Evolutionary conservation across 768 basidiomycete species (phyloP), one percentile per base, ranked within the genome.

Genomic region (Russula sp.): DNA sequence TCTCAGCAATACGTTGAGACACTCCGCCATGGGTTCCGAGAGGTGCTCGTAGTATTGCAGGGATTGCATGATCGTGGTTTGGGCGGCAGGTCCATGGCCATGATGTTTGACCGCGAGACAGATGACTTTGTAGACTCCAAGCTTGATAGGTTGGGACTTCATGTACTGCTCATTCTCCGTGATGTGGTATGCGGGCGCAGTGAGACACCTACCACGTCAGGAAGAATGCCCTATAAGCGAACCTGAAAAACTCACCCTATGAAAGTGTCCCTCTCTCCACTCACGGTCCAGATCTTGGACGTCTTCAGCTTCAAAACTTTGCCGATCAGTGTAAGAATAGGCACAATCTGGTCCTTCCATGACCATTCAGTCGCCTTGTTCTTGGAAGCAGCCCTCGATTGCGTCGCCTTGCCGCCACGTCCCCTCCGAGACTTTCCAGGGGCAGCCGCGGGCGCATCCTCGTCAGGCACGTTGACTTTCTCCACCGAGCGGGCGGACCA

Each of bases 41-140:
- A 97, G 82, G 71, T 98, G 96, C 68, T 99, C 97, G 68, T 87
- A 92, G 74, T 95, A 96, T 64, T 95, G 94, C 14, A 99, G 78
- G 52, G 84, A 85, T 71, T 97, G 94, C 75, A 96, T 89, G 74
- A 99, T 91, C 64, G 82, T 84, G 64, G 90, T 95, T 71, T 96
- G 94, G 0, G 91, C 91, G 22, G 87, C 85, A 65, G 89, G 83
- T 1, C 83, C 79, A 68, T 98, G 95, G 4, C 82, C 85, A 66
- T 98, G 94, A 68, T 89, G 84, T 72, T 98, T 98, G 63, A 98
- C 93, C 0, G 96, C 88, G 55, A 88, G 76, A 73, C 94, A 98
- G 59, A 98, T 86, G 67, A 94, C 85, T 69, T 93, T 91, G 79
- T 89, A 93, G 14, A 91, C 82, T n/a, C 83, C 84, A 57, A 82